Evolutionary conservation across 805 yeast genomes (phyloP).

Genomic region (Saccharomycopsis schoenii): DNA sequence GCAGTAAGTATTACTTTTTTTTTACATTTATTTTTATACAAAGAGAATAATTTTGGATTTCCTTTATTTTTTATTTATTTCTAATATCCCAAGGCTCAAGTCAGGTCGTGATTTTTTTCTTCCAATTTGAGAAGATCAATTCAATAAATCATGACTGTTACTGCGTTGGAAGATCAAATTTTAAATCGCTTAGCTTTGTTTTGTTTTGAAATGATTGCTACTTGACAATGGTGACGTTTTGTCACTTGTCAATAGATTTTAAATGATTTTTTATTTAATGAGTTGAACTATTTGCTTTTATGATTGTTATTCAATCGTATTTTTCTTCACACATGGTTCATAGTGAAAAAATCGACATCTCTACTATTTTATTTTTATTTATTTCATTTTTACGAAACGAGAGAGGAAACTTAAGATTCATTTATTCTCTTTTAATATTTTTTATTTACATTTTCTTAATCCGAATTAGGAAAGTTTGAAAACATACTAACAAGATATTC

Average conservation of each 20-base stretch:
- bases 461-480: neutral
- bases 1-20: constrained; percentile 67
- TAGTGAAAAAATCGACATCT: constrained; percentile 18
- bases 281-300: constrained; percentile 35
- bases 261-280: constrained; percentile 29
- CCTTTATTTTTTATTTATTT: constrained; percentile 13
- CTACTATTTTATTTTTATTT: constrained; percentile 3
- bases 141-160: constrained; percentile 79
- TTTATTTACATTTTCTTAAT: neutral
- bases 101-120: constrained; percentile 51
- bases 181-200: constrained; percentile 39
- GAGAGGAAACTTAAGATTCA: too few species aligned
- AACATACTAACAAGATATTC: constrained; percentile 24
- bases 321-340: constrained; percentile 6
- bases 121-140: neutral
- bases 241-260: constrained; percentile 29
- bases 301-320: neutral
- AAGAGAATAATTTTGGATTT: constrained; percentile 1
- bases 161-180: constrained; percentile 87
- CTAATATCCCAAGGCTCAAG: constrained; percentile 69
- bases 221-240: constrained; percentile 13
- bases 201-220: constrained; percentile 39
- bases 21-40: constrained; percentile 10
- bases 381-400: neutral
- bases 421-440: neutral